Evolutionary conservation across 2,329 filamentous ascomycete genomes (phyloP), one percentile per base, ranked within the genome.

Genomic region (Coniochaeta sp.): DNA sequence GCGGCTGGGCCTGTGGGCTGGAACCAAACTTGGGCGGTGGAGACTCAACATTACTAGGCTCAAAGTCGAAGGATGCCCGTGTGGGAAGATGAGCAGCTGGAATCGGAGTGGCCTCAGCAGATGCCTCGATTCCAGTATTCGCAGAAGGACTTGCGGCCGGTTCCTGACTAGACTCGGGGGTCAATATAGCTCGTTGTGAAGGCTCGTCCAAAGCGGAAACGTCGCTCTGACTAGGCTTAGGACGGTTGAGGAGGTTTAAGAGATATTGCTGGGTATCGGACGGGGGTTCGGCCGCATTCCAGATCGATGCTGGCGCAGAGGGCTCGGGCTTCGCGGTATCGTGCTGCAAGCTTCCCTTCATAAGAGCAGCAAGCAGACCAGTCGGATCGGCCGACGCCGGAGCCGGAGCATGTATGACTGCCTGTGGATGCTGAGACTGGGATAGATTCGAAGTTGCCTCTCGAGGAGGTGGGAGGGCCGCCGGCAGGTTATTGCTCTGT

Each of bases 201-300:
- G 74, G 68, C 63, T 81, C 79, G 58, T 72, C 69, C 19, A 38
- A 17, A 16, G 11, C 31, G 17, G 62, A 77, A 58, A 76, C 75
- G 55, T 86, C 83, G 56, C 76, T 79, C 71, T 88, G 85, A 61
- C 80, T 79, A 14, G 85, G 85, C 75, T 88, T 92, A 58, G 89
- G 87, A 57, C 89, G 87, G 69, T 92, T 95, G 64, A 99, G 82
- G 61, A 98, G 80, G 67, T 91, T 89, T 63, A 98, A 85, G 56
- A 99, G 80, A 70, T 95, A 90, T 64, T 93, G 88, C 73, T 96
- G 90, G 5, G 92, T 90, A 72, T 91, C 88, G 55, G 85, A 81
- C 24, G 82, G 76, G 59, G 85, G 82, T 50, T 82, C 77, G 36
- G 77, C 77, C 28, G 77, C 73, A 64, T 74, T 77, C 74, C 81